These are phyloP conservation scores for Blastobotrys raffinosifermentans DNA, from an alignment of 1,139 yeast genomes.

Conservation along the genomic window DNA sequence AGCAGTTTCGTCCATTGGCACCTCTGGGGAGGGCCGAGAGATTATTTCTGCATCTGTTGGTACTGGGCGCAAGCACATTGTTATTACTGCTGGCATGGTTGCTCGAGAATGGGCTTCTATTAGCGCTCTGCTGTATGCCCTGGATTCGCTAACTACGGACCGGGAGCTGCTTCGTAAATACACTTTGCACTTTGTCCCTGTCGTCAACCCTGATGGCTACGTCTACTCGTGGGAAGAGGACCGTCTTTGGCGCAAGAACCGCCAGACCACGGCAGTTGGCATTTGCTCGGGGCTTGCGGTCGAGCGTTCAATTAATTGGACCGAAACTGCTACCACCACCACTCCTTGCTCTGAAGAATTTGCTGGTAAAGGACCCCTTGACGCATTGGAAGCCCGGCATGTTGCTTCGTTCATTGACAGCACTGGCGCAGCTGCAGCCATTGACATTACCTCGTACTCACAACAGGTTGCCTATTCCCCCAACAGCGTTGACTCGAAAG, in stretches of 20 bases:
- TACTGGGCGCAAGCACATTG: constrained; percentile 41
- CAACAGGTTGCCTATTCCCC: constrained; percentile 54
- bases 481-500: not conserved
- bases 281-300: constrained; percentile 78
- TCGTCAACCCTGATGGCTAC: constrained; percentile 88
- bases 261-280: constrained; percentile 66
- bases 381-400: constrained; percentile 63
- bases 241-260: constrained; percentile 82
- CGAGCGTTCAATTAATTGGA: constrained; percentile 76
- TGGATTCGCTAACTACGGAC: constrained; percentile 45
- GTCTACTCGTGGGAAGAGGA: constrained; percentile 74
- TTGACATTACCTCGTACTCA: constrained; percentile 80
- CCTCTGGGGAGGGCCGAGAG: constrained; percentile 67
- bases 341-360: constrained; percentile 80
- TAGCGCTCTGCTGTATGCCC: constrained; percentile 58
- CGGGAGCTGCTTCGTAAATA: constrained; percentile 39
- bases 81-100: constrained; percentile 79
- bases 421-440: constrained; percentile 52
- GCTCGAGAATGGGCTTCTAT: constrained; percentile 89
- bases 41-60: constrained; percentile 57
- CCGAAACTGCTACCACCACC: constrained; percentile 54
- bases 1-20: constrained; percentile 60
- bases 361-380: constrained; percentile 70
- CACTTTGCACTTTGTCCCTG: constrained; percentile 75
- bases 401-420: constrained; percentile 60